Percentiles rank a stretch among this genome's conserved stretches.
These are phyloP conservation scores for Clonostachys rosea DNA, from an alignment of 2,329 filamentous ascomycete genomes.

Conservation along the genomic window DNA sequence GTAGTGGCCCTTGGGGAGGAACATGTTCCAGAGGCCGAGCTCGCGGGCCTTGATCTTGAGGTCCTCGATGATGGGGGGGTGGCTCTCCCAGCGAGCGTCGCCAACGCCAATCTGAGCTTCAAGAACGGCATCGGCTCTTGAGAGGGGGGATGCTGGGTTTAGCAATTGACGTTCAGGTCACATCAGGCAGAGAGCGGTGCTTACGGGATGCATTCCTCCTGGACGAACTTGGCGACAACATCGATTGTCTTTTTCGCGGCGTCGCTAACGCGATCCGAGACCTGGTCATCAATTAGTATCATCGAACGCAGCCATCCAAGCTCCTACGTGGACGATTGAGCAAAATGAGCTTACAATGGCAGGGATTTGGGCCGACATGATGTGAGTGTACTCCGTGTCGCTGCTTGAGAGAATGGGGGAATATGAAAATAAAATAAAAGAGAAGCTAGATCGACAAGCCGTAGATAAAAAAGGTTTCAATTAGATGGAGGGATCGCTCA, in stretches of 20 bases:
- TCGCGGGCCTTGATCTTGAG: conserved; percentile 79
- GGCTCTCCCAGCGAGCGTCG: conserved; percentile 70
- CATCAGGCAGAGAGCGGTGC: conserved; percentile 11
- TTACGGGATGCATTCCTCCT: conserved; percentile 87
- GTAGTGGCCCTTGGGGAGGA: conserved; percentile 92
- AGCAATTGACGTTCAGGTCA: background rate
- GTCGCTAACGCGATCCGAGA: conserved; percentile 66
- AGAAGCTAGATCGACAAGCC: background rate
- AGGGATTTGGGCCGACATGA: conserved; percentile 40
- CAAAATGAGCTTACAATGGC: conserved; percentile 30
- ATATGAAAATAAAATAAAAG: conserved; percentile 1
- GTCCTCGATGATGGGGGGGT: conserved; percentile 80
- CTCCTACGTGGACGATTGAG: background rate
- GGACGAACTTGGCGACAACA: conserved; percentile 89
- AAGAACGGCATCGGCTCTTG: conserved; percentile 72
- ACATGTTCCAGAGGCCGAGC: conserved; percentile 97
- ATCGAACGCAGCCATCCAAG: too few relatives aligned
- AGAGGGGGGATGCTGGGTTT: background rate
- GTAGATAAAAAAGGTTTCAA: background rate
- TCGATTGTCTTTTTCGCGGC: conserved; percentile 81
- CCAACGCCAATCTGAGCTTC: conserved; percentile 75
- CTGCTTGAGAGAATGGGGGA: background rate
- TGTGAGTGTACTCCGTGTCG: conserved; percentile 4
- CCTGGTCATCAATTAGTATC: conserved; percentile 19
- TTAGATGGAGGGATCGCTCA: background rate